Conservation (phyloP, 164 flowering plant species). For the Echeveria elegans region DNA sequence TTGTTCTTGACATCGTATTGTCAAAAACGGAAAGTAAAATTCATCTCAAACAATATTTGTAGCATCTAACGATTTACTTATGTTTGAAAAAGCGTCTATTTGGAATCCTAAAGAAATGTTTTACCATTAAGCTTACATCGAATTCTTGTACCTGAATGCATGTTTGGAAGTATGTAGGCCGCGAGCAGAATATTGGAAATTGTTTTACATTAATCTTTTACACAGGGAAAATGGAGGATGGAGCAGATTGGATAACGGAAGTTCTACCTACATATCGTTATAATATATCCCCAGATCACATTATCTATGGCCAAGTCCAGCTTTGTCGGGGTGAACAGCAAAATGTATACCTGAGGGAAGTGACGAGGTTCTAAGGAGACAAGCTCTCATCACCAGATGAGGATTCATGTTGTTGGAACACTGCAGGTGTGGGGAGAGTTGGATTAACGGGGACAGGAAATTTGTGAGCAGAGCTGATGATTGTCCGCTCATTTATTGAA, state of each 20-base stretch:
- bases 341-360: conserved; percentile 1
- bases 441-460: conserved; percentile 75
- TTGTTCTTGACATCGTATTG: background rate
- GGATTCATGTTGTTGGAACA: background rate
- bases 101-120: no score
- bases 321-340: background rate
- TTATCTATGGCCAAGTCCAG: background rate
- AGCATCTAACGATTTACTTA: no score
- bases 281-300: background rate
- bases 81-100: no score
- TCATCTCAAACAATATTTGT: background rate
- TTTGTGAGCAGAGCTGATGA: conserved; percentile 55
- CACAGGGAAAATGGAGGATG: conserved; percentile 2
- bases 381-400: background rate
- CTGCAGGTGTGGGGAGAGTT: conserved; percentile 26
- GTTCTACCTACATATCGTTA: conserved; percentile 1
- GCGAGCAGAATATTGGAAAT: background rate
- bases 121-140: no score
- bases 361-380: background rate
- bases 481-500: conserved; percentile 63
- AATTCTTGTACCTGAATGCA: no score
- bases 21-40: background rate
- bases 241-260: background rate
- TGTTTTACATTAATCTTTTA: conserved; percentile 1
- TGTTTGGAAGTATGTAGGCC: background rate